Conservation (phyloP, 306 rosid species). For the Cicer bijugum region DNA sequence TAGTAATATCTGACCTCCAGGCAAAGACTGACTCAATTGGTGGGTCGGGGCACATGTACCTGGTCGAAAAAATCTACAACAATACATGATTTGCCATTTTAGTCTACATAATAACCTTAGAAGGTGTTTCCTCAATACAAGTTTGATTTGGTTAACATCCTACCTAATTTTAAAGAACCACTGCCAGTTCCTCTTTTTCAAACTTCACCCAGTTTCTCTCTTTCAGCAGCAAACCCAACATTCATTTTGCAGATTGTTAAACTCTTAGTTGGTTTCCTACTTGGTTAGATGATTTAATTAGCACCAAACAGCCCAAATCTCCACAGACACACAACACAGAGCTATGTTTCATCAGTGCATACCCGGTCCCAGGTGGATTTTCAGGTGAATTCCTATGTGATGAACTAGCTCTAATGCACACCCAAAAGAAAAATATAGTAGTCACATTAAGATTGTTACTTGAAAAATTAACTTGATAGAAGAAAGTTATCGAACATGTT, state of each 20-base stretch:
- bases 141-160: conserved; percentile 16
- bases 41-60: conserved; percentile 38
- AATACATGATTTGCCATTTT: conserved; percentile 17
- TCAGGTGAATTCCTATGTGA: conserved; percentile 42
- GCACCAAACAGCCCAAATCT: conserved; percentile 31
- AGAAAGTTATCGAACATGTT: conserved; percentile 2
- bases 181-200: conserved; percentile 19
- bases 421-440: conserved; percentile 8
- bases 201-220: conserved; percentile 26
- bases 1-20: conserved; percentile 40
- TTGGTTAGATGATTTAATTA: conserved; percentile 39
- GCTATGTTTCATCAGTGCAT: conserved; percentile 40
- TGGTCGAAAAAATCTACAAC: conserved; percentile 25
- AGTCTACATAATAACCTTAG: conserved; percentile 11
- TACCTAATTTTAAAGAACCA: conserved; percentile 22
- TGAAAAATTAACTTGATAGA: conserved; percentile 3
- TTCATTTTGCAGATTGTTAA: conserved; percentile 27
- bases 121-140: conserved; percentile 29
- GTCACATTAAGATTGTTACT: conserved; percentile 10
- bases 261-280: conserved; percentile 33
- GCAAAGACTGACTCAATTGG: conserved; percentile 42
- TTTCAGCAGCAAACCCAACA: conserved; percentile 26
- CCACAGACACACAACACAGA: conserved; percentile 13
- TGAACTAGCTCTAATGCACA: conserved; percentile 35
- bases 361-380: conserved; percentile 29